A percentile compares a stretch with the other conserved stretches of the same genome.
phyloP scores from a whole-genome alignment of 805 yeast genomes.

The Maudiozyma barnettii region DNA sequence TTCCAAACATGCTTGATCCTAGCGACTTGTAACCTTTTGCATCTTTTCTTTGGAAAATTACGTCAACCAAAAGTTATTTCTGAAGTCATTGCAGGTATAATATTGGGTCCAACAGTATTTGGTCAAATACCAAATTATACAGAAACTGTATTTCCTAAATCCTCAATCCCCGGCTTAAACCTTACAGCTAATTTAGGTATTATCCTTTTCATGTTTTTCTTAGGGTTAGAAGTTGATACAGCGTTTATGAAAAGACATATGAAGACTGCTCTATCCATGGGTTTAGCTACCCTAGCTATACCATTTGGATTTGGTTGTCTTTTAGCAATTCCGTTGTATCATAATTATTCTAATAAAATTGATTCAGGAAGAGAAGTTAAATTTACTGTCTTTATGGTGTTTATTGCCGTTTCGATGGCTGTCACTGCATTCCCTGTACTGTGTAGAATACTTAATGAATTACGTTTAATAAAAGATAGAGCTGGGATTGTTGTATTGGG shows the following conservation, averaged over 20 bases:
- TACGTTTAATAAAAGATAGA: conserved; percentile 58
- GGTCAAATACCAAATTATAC: conserved; percentile 67
- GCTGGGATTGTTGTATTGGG: conserved; percentile 69
- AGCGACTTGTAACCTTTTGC: conserved; percentile 47
- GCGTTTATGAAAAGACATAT: conserved; percentile 52
- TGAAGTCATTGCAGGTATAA: conserved; percentile 68
- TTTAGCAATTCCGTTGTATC: conserved; percentile 57
- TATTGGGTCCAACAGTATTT: conserved; percentile 66
- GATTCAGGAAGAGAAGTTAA: conserved; percentile 31
- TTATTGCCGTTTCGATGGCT: conserved; percentile 74
- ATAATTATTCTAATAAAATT: conserved; percentile 37
- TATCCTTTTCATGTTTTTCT: conserved; percentile 61
- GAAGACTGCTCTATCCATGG: conserved; percentile 56
- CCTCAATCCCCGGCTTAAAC: conserved; percentile 53
- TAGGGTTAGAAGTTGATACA: conserved; percentile 72
- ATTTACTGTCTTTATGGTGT: conserved; percentile 69
- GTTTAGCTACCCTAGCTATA: conserved; percentile 60
- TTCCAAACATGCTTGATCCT: conserved; percentile 61
- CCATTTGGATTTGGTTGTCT: conserved; percentile 78
- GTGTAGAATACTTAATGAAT: conserved; percentile 67
- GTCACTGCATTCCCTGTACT: conserved; percentile 82
- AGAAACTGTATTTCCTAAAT: conserved; percentile 51
- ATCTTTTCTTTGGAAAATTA: conserved; percentile 48
- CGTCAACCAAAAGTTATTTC: conserved; percentile 77
- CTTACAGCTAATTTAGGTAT: conserved; percentile 68